These are phyloP conservation scores for Macaranga tanarius DNA, from an alignment of 441 rosid species.

Conservation along the genomic window DNA sequence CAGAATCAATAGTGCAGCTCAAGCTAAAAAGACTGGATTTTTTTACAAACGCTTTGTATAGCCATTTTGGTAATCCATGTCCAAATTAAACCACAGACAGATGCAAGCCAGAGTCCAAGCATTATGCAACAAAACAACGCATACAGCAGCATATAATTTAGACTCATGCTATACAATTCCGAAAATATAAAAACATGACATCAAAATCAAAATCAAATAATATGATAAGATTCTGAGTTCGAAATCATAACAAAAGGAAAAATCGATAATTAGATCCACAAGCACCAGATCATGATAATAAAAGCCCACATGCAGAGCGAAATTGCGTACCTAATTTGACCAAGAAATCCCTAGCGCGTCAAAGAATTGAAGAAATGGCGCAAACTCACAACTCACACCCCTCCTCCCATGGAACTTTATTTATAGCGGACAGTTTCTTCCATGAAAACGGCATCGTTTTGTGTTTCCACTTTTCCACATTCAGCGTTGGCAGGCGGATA, in stretches of 20 bases:
- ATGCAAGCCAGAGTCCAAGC: too few species aligned
- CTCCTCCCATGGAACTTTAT: too few species aligned
- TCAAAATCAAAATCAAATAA: too few species aligned
- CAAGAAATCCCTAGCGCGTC: not conserved
- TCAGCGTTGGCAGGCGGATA: too few species aligned
- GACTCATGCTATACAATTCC: not conserved
- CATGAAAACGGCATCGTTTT: not conserved
- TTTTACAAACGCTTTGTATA: not conserved
- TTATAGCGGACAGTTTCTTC: too few species aligned
- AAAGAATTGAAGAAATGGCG: not conserved
- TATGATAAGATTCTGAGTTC: too few species aligned
- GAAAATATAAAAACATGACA: too few species aligned
- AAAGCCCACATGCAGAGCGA: not conserved
- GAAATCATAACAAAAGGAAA: too few species aligned
- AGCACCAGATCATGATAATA: too few species aligned
- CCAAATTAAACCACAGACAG: not conserved
- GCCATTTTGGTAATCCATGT: not conserved
- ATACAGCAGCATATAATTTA: too few species aligned
- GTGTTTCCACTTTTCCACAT: not conserved
- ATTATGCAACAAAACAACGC: too few species aligned
- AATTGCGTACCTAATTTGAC: constrained; percentile 10
- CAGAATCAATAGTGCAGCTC: too few species aligned
- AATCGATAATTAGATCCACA: not conserved
- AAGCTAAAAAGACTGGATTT: not conserved
- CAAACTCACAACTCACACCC: not conserved